Base-by-base conservation (phyloP, 495 filamentous ascomycete genomes). In the Collariella sp. region DNA sequence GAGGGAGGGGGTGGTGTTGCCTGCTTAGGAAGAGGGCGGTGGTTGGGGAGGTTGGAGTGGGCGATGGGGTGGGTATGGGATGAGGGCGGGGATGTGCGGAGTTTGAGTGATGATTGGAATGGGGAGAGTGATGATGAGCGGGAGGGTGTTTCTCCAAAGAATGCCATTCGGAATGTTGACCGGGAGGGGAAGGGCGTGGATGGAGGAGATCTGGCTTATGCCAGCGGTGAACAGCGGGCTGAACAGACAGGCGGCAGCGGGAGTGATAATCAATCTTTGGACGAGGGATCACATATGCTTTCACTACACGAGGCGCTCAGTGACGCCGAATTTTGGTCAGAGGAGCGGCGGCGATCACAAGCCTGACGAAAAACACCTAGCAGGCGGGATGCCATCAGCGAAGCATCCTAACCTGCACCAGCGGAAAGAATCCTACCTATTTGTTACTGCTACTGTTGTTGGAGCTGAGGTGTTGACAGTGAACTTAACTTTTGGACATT, bases 1-100 rank as follows among this genome's bases (percentile, higher is more conserved):
- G 68, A 79, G 76, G 51, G 80, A 85, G 52, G 76, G 78, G 22
- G 67, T 70, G 10, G 56, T 68, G 33, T 59, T 66, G 19, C 64
- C 66, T 26, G 62, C 60, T 34, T 67, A 67, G 63, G 36, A n/a
- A n/a, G n/a, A n/a, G 40, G 57, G 45, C 35, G 22, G 23, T n/a
- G 39, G 23, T 9, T 3, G 24, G 7, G n/a, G 29, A 10, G 24
- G 24, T 7, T 11, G n/a, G 6, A 15, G 2, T 12, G 19, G 35
- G 2, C 3, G 29, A 19, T 2, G 18, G 36, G n/a, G 31, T 6
- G 1, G 15, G 15, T 15, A 10, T 2, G 19, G 36, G 13, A 16
- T 6, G 33, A 20, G 23, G 31, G 12, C 16, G 36, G 26, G 29
- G 52, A 22, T 3, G 9, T 5, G 20, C 20, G 12, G 42, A 2